Evolutionary conservation across 108 stramenopile species (phyloP).

Genomic region (Fragilariopsis cylindrus): DNA sequence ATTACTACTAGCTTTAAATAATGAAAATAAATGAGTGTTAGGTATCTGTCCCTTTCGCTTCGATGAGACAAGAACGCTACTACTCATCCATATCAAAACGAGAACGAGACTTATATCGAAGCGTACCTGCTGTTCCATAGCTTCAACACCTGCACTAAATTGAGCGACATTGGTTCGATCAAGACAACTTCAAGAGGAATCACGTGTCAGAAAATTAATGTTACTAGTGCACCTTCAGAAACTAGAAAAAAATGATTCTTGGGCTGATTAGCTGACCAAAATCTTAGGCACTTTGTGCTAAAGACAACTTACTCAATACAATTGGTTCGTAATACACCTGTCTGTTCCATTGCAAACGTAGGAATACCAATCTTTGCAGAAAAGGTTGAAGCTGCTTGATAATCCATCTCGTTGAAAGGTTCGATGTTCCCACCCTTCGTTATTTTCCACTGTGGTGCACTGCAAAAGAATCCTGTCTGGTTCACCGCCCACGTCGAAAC

Average conservation of each 20-base stretch:
- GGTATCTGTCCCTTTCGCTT: too few species aligned
- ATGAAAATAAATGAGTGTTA: too few species aligned
- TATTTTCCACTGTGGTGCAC: conserved; percentile 84
- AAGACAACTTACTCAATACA: conserved; percentile 91
- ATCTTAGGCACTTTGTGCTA: background rate
- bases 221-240: too few species aligned
- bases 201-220: background rate
- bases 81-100: too few species aligned
- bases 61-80: too few species aligned
- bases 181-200: conserved; percentile 55
- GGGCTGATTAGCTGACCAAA: too few species aligned
- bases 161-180: conserved; percentile 99
- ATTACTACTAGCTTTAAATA: conserved; percentile 72
- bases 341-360: conserved; percentile 93
- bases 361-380: conserved; percentile 71
- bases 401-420: conserved; percentile 67
- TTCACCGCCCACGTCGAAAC: conserved; percentile 93
- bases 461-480: conserved; percentile 96
- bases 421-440: conserved; percentile 65
- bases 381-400: conserved; percentile 40
- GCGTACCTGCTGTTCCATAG: conserved; percentile 74
- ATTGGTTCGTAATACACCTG: conserved; percentile 95
- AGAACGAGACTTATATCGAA: background rate
- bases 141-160: conserved; percentile 93
- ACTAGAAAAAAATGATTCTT: background rate